A percentile compares a stretch with the other conserved stretches of the same genome.
Conservation (phyloP, 208 protist genomes). For the Leishmania arabica region DNA sequence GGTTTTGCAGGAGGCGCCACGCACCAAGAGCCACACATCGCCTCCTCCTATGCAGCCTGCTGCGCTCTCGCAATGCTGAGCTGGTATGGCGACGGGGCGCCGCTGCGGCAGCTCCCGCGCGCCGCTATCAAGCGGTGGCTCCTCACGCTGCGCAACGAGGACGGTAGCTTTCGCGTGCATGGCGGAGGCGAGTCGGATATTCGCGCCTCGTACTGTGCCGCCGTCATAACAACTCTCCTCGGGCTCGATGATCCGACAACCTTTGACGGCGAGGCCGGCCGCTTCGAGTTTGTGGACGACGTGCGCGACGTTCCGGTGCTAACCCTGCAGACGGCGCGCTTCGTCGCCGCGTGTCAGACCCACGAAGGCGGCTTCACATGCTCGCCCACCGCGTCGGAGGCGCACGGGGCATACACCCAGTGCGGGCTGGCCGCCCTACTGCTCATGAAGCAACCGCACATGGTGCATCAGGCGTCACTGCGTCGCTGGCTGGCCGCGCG, state of each 20-base stretch:
- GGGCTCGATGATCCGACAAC: slow-evolving; percentile 57
- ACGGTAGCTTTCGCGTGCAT: slow-evolving; percentile 88
- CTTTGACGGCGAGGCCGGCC: slow-evolving; percentile 23
- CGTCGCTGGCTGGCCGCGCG: slow-evolving; percentile 80
- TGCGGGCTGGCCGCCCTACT: slow-evolving; percentile 82
- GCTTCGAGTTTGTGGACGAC: slow-evolving; percentile 25
- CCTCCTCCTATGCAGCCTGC: slow-evolving; percentile 82
- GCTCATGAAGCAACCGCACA: slow-evolving; percentile 59
- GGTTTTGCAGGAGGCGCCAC: slow-evolving; percentile 85
- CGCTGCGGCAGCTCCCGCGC: slow-evolving; percentile 55
- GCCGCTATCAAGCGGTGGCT: slow-evolving; percentile 89
- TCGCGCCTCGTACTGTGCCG: slow-evolving; percentile 86
- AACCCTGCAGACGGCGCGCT: slow-evolving; percentile 50
- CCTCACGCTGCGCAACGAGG: slow-evolving; percentile 64
- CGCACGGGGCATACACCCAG: slow-evolving; percentile 94
- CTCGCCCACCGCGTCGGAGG: slow-evolving; percentile 57
- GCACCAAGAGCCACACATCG: slow-evolving; percentile 81
- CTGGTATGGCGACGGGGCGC: slow-evolving; percentile 10
- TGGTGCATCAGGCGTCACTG: slow-evolving; percentile 54
- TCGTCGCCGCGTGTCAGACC: slow-evolving; percentile 85
- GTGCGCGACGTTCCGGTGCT: slow-evolving; percentile 45
- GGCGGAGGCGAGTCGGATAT: slow-evolving; percentile 86
- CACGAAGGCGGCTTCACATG: slow-evolving; percentile 93
- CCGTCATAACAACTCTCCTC: slow-evolving; percentile 72
- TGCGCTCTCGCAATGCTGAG: slow-evolving; percentile 76